Conservation (phyloP, 2,329 filamentous ascomycete species). For the Xylaria sp. region DNA sequence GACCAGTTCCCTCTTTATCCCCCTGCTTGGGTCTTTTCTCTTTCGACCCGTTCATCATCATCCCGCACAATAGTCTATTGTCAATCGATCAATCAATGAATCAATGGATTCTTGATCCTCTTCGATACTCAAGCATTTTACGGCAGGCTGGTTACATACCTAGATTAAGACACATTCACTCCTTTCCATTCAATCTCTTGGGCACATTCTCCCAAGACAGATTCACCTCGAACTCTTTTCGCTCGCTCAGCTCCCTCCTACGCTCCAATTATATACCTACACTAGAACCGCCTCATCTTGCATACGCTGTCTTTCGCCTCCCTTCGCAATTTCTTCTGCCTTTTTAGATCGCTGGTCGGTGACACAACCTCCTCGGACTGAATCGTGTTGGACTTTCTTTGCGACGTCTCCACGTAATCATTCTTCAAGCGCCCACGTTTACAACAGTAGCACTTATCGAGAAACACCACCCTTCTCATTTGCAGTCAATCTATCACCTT, state of each 20-base stretch:
- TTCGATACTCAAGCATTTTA: background rate
- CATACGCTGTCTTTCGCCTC: background rate
- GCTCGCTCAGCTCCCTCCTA: background rate
- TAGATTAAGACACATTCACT: conserved; percentile 18
- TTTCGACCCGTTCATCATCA: background rate
- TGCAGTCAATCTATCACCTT: background rate
- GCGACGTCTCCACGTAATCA: conserved; percentile 13
- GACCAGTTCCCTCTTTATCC: background rate
- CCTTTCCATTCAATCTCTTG: background rate
- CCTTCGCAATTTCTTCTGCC: background rate
- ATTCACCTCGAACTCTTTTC: background rate
- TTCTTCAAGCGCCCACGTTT: conserved; percentile 8
- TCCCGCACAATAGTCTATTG: too few species aligned
- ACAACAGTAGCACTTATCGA: conserved; percentile 1
- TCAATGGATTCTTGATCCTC: too few species aligned
- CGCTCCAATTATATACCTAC: background rate
- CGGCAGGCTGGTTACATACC: conserved; percentile 20
- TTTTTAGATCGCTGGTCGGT: conserved; percentile 6
- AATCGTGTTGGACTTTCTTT: conserved; percentile 7
- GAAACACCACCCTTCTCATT: conserved; percentile 8
- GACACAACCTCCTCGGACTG: conserved; percentile 1
- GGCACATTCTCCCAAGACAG: background rate
- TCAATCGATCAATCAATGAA: too few species aligned
- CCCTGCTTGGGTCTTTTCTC: background rate
- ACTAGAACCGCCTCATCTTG: background rate